A percentile compares a stretch with the other conserved stretches of the same genome.
Evolutionary conservation across 2,329 filamentous ascomycete species (phyloP).

Genomic region (Fusarium sororula): DNA sequence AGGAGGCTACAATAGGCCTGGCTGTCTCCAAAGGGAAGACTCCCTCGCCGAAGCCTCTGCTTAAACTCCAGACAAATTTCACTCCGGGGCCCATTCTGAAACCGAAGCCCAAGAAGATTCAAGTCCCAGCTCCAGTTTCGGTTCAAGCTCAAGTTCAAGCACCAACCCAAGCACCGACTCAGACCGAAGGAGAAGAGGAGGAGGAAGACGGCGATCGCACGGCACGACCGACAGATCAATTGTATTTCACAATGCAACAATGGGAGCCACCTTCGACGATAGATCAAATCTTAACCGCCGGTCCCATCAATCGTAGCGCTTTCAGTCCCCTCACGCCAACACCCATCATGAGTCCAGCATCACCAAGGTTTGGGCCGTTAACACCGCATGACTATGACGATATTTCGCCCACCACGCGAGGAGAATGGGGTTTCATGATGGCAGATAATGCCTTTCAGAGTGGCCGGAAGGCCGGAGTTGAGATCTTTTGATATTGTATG

Average conservation of each 20-base stretch:
- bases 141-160: neutral
- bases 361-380: slow-evolving; percentile 54
- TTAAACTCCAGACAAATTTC: slow-evolving; percentile 59
- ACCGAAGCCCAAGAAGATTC: slow-evolving; percentile 23
- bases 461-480: slow-evolving; percentile 60
- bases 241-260: slow-evolving; percentile 39
- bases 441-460: slow-evolving; percentile 55
- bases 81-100: slow-evolving; percentile 17
- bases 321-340: slow-evolving; percentile 38
- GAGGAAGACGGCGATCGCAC: slow-evolving; percentile 50
- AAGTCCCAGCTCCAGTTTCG: neutral
- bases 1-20: slow-evolving; percentile 35
- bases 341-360: slow-evolving; percentile 35
- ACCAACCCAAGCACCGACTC: neutral
- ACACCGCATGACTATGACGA: slow-evolving; percentile 70
- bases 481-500: slow-evolving; percentile 35
- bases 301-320: slow-evolving; percentile 27
- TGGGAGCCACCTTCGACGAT: slow-evolving; percentile 52
- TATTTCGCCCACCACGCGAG: slow-evolving; percentile 68
- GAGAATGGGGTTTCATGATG: slow-evolving; percentile 71
- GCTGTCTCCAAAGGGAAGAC: slow-evolving; percentile 40
- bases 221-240: slow-evolving; percentile 48
- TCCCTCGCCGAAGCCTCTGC: slow-evolving; percentile 42
- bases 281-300: slow-evolving; percentile 53
- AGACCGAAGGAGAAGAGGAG: slow-evolving; percentile 39